phyloP scores from a whole-genome alignment of 352 stramenopile genomes.

The Globisporangium alternatum region DNA sequence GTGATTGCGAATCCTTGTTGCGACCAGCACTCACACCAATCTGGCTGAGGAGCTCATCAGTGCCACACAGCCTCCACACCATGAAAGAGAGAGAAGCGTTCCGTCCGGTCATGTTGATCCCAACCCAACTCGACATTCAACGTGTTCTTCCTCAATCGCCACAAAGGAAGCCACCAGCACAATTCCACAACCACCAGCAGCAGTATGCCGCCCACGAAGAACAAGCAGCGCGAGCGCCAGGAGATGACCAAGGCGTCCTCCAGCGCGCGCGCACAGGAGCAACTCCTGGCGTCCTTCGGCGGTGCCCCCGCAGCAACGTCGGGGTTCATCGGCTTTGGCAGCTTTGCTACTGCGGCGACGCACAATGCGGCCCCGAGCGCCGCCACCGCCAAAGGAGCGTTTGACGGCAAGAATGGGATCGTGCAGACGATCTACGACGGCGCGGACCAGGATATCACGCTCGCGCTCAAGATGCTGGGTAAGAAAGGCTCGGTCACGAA shows the following conservation, averaged over 20 bases:
- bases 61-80: conserved; percentile 11
- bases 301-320: conserved; percentile 16
- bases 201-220: conserved; percentile 63
- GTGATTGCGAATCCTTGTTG: background rate
- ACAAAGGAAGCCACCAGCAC: conserved; percentile 2
- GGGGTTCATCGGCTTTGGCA: conserved; percentile 74
- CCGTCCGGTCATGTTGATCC: background rate
- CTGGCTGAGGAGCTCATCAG: conserved; percentile 1
- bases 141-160: background rate
- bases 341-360: conserved; percentile 41
- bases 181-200: background rate
- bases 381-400: conserved; percentile 6
- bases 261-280: conserved; percentile 68
- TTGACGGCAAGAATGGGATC: conserved; percentile 13
- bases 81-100: conserved; percentile 12
- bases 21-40: conserved; percentile 8
- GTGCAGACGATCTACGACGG: conserved; percentile 74
- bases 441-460: conserved; percentile 66
- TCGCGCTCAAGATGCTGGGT: conserved; percentile 82
- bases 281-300: conserved; percentile 35
- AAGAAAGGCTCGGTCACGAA: conserved; percentile 85
- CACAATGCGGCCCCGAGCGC: conserved; percentile 14
- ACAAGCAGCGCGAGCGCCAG: conserved; percentile 87
- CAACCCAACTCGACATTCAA: background rate
- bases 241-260: conserved; percentile 81